Evolutionary conservation across 116 monocot species (phyloP).

Genomic region (Dioscorea cayenensis): DNA sequence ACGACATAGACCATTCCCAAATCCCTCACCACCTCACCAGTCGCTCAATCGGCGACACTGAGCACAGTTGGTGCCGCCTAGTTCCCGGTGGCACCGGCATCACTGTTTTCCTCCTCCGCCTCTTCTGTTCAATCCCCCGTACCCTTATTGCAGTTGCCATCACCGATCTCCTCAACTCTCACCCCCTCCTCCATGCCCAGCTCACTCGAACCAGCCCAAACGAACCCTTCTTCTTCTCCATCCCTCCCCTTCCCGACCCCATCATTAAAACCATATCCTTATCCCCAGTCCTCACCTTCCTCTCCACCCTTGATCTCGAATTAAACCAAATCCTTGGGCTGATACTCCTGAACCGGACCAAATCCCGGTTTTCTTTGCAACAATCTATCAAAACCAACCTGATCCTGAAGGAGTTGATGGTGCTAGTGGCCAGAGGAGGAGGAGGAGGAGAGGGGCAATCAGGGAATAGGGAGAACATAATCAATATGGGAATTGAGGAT

Average conservation of each 20-base stretch:
- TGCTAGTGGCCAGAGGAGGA: slow-evolving; percentile 1
- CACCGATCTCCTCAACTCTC: slow-evolving; percentile 23
- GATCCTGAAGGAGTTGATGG: slow-evolving; percentile 41
- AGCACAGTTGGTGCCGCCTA: slow-evolving; percentile 64
- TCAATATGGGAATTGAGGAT: slow-evolving; percentile 52
- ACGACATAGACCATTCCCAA: background rate
- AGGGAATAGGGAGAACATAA: background rate
- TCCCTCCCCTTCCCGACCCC: slow-evolving; percentile 23
- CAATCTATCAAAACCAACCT: slow-evolving; percentile 30
- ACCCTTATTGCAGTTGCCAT: slow-evolving; percentile 20
- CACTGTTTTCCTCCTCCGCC: slow-evolving; percentile 41
- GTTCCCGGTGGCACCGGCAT: slow-evolving; percentile 80
- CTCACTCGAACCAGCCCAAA: slow-evolving; percentile 16
- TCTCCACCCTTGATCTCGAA: slow-evolving; percentile 63
- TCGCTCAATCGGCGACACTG: slow-evolving; percentile 56
- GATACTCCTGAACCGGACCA: background rate
- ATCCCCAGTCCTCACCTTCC: slow-evolving; percentile 23
- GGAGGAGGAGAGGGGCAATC: slow-evolving; percentile 3
- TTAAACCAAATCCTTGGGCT: slow-evolving; percentile 75
- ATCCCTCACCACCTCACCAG: background rate
- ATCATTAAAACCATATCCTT: slow-evolving; percentile 21
- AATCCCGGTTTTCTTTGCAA: slow-evolving; percentile 38
- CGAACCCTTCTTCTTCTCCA: slow-evolving; percentile 13
- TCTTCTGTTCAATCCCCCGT: slow-evolving; percentile 21
- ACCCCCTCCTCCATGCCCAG: slow-evolving; percentile 41